Conservation (phyloP, 352 stramenopile genomes). For the Phytophthora syringae region DNA sequence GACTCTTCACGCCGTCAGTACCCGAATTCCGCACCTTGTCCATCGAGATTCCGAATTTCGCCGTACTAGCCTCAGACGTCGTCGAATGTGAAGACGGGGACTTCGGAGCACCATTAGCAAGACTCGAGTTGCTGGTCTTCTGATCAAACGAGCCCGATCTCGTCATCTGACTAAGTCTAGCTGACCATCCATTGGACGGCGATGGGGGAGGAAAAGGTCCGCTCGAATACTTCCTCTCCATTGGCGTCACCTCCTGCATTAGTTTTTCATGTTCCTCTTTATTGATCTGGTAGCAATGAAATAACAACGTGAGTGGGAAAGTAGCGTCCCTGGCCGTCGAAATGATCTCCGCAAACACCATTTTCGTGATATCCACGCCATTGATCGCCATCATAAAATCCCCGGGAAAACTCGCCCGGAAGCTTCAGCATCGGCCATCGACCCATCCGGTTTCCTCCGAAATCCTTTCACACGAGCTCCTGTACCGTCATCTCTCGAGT, state of each 20-base stretch:
- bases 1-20: constrained; percentile 74
- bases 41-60: constrained; percentile 58
- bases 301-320: constrained; percentile 76
- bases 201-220: constrained; percentile 41
- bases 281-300: constrained; percentile 48
- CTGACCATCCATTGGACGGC: constrained; percentile 54
- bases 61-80: constrained; percentile 30
- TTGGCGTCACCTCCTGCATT: constrained; percentile 11
- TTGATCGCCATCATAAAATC: constrained; percentile 83
- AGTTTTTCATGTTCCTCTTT: constrained; percentile 23
- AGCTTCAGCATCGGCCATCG: constrained; percentile 62
- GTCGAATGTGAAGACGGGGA: constrained; percentile 27
- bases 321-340: constrained; percentile 61
- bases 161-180: constrained; percentile 56
- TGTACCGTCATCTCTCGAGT: constrained; percentile 69
- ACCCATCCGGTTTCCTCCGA: constrained; percentile 59
- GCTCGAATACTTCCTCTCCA: constrained; percentile 31
- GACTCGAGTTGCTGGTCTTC: constrained; percentile 30
- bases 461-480: constrained; percentile 82
- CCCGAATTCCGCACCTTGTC: constrained; percentile 68
- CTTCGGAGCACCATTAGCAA: constrained; percentile 11
- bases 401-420: constrained; percentile 59
- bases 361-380: constrained; percentile 54
- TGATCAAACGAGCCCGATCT: constrained; percentile 68
- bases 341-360: constrained; percentile 73